Evolutionary conservation across 2,329 filamentous ascomycete genomes (phyloP).

Genomic region (Nannizzia gypsea): DNA sequence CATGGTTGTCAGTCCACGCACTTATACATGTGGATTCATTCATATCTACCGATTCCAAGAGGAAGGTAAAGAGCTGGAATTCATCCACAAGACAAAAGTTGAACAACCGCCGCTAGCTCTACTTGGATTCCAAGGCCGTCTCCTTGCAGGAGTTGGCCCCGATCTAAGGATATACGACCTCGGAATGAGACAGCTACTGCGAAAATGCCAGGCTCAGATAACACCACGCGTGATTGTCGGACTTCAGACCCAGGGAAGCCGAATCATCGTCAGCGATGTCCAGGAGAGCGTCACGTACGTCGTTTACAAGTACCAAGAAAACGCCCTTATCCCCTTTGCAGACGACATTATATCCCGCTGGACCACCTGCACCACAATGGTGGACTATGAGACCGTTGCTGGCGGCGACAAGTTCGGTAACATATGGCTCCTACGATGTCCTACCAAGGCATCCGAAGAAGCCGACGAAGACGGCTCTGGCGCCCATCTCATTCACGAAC

Average conservation of each 20-base stretch:
- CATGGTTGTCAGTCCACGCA: slow-evolving; percentile 64
- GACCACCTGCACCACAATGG: slow-evolving; percentile 84
- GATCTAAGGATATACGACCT: slow-evolving; percentile 82
- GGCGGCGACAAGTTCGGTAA: slow-evolving; percentile 98
- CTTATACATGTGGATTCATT: slow-evolving; percentile 68
- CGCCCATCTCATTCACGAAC: slow-evolving; percentile 79
- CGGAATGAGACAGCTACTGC: slow-evolving; percentile 80
- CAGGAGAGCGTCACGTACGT: slow-evolving; percentile 85
- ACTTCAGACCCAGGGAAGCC: slow-evolving; percentile 77
- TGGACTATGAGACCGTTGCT: slow-evolving; percentile 91
- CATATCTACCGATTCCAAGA: slow-evolving; percentile 86
- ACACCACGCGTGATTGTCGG: slow-evolving; percentile 74
- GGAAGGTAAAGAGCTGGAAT: slow-evolving; percentile 76
- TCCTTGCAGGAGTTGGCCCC: slow-evolving; percentile 74
- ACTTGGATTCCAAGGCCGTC: slow-evolving; percentile 79
- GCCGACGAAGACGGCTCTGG: slow-evolving; percentile 87
- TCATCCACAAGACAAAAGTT: slow-evolving; percentile 91
- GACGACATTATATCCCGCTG: slow-evolving; percentile 84
- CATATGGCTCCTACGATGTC: slow-evolving; percentile 80
- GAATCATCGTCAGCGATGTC: slow-evolving; percentile 84
- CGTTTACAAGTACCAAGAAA: slow-evolving; percentile 85
- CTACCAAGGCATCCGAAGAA: slow-evolving; percentile 72
- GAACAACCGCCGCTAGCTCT: slow-evolving; percentile 84
- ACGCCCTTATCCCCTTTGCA: slow-evolving; percentile 82
- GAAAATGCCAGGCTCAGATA: slow-evolving; percentile 76